Conservation (phyloP, 177 flowering plant species). For the Tripterygium wilfordii region DNA sequence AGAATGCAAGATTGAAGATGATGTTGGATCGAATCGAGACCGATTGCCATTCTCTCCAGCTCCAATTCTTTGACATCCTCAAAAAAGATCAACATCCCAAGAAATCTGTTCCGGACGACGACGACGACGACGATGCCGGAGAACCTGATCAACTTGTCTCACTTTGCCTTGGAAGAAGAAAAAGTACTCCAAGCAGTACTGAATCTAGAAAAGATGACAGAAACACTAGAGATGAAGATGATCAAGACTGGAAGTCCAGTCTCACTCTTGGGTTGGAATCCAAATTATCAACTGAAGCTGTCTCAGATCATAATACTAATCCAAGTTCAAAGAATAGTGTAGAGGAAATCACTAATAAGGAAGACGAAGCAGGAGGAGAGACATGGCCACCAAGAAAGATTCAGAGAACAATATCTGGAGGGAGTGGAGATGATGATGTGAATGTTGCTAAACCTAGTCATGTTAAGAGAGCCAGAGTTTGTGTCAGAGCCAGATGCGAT, state of each 20-base stretch:
- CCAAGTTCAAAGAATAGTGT: slow-evolving; percentile 33
- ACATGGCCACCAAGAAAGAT: slow-evolving; percentile 48
- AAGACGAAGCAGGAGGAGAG: slow-evolving; percentile 33
- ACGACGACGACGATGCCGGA: slow-evolving; percentile 16
- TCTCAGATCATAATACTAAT: no score
- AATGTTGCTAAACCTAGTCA: slow-evolving; percentile 24
- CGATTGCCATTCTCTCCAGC: slow-evolving; percentile 59
- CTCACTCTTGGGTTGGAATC: slow-evolving; percentile 42
- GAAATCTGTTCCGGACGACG: slow-evolving; percentile 3
- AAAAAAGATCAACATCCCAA: slow-evolving; percentile 23
- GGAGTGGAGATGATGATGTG: slow-evolving; percentile 51
- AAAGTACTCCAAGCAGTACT: no score
- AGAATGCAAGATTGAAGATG: slow-evolving; percentile 61
- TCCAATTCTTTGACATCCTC: slow-evolving; percentile 30
- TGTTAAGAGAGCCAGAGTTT: slow-evolving; percentile 88
- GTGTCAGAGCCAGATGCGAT: slow-evolving; percentile 89
- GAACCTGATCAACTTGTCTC: slow-evolving; percentile 49
- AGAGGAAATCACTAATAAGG: slow-evolving; percentile 46
- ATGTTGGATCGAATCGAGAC: slow-evolving; percentile 39
- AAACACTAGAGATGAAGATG: slow-evolving; percentile 12
- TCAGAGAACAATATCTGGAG: no score
- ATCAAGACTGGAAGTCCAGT: slow-evolving; percentile 24
- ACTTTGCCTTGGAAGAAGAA: slow-evolving; percentile 66
- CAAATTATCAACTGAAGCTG: slow-evolving; percentile 21
- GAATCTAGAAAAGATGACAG: slow-evolving; percentile 28